phyloP scores from a whole-genome alignment of 768 basidiomycete species.

The Tricholoma terreum region DNA sequence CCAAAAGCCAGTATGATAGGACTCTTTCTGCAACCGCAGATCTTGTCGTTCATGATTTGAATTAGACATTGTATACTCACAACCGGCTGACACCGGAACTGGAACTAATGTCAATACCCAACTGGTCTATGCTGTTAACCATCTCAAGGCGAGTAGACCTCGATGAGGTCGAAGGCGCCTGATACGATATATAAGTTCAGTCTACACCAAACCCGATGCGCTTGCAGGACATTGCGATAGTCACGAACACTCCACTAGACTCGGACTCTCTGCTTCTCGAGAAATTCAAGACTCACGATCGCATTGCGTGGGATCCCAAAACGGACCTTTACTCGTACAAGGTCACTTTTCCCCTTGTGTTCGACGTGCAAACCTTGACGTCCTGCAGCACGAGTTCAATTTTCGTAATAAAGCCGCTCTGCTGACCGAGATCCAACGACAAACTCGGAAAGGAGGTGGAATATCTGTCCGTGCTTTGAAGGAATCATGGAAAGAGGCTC shows the following conservation, averaged over 20 bases:
- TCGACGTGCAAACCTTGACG: slow-evolving; percentile 1
- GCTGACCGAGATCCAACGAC: slow-evolving; percentile 81
- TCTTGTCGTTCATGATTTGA: slow-evolving; percentile 11
- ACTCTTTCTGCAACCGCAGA: slow-evolving; percentile 9
- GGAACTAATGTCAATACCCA: slow-evolving; percentile 85
- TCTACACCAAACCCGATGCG: slow-evolving; percentile 78
- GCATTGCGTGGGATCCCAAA: slow-evolving; percentile 75
- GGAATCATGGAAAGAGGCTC: slow-evolving; percentile 90
- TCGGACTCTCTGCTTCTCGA: slow-evolving; percentile 69
- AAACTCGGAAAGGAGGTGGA: slow-evolving; percentile 80
- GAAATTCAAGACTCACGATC: slow-evolving; percentile 79
- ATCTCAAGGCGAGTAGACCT: slow-evolving; percentile 62
- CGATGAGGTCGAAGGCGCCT: background rate
- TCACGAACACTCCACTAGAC: slow-evolving; percentile 74
- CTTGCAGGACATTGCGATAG: slow-evolving; percentile 81
- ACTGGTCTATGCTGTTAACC: slow-evolving; percentile 77
- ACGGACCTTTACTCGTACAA: slow-evolving; percentile 87
- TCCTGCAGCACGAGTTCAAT: slow-evolving; percentile 75
- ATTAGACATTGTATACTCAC: slow-evolving; percentile 76
- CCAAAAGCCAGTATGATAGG: slow-evolving; percentile 59
- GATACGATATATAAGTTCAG: slow-evolving; percentile 27
- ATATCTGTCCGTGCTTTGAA: slow-evolving; percentile 81
- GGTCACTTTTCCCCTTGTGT: slow-evolving; percentile 39
- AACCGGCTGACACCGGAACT: slow-evolving; percentile 82
- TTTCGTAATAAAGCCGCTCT: slow-evolving; percentile 83